Evolutionary conservation across 2,329 filamentous ascomycete genomes (phyloP).

Genomic region (Zelopaecilomyces penicillatus): DNA sequence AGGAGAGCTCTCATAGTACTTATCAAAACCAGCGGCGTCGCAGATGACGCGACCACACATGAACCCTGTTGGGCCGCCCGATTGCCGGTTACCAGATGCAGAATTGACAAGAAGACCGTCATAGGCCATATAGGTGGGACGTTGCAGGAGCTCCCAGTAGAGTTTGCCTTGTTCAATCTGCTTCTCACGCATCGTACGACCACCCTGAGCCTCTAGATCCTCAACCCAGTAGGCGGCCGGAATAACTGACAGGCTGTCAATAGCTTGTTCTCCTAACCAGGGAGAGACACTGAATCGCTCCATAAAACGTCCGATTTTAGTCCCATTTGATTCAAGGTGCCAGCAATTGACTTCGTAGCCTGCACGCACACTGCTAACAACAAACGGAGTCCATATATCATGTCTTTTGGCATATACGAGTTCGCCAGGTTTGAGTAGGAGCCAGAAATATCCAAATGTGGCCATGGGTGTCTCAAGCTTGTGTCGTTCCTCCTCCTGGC

Average conservation of each 20-base stretch:
- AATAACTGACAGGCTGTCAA: constrained; percentile 32
- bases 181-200: constrained; percentile 26
- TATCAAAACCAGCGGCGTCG: constrained; percentile 33
- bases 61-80: constrained; percentile 25
- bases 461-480: constrained; percentile 28
- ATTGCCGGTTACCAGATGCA: constrained; percentile 15
- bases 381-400: constrained; percentile 32
- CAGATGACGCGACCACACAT: constrained; percentile 35
- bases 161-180: constrained; percentile 33
- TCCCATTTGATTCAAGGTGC: constrained; percentile 29
- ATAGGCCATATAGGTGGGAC: constrained; percentile 38
- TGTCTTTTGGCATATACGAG: constrained; percentile 34
- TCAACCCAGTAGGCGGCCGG: constrained; percentile 35
- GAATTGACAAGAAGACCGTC: constrained; percentile 31
- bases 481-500: constrained; percentile 33
- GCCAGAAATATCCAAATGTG: constrained; percentile 38
- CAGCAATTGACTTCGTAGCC: constrained; percentile 30
- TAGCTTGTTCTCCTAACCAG: constrained; percentile 37
- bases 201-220: constrained; percentile 22
- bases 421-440: constrained; percentile 37
- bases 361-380: constrained; percentile 27
- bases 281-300: constrained; percentile 25
- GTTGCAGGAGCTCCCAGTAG: constrained; percentile 40
- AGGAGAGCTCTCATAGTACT: constrained; percentile 22
- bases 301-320: constrained; percentile 29